Base-by-base conservation (phyloP, 306 rosid species). In the Cicer yamashitae region DNA sequence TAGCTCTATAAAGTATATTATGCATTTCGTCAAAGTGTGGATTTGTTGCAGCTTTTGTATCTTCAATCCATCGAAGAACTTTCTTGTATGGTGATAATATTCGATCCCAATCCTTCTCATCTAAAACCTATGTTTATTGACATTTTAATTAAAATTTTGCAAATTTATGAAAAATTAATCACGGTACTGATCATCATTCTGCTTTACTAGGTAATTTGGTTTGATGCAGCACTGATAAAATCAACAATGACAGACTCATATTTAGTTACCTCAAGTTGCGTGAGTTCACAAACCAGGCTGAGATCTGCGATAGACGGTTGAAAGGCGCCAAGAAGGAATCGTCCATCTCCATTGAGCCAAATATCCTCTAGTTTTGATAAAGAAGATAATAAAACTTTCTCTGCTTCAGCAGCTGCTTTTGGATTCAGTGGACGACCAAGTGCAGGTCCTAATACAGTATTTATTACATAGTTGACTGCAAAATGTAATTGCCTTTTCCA, bases 251-350 rank as follows among this genome's bases (percentile, higher is more conserved):
- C 2, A 2, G 38, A 75, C 30, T 47, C 34, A 67, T 52, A 59
- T 72, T 13, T 7, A 72, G 77, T 77, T 89, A 93, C 98, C 98
- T 93, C 93, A 39, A 90, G 91, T 83, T 93, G 91, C 92, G 71
- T 89, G 66, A 89, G 78, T 83, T 93, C 96, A 79, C 98, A 89
- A 77, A 88, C 96, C 82, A 88, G 57, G 81, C 97, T 89, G 75
- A 93, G 89, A 80, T 93, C 96, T 47, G 97, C 97, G 73, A 91
- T 85, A 62, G 96, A 89, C 8, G 97, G 96, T 80, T 81, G 89
- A 47, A 71, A 11, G 60, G 84, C 86, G 77, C 91, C 93, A 13
- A 89, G 81, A 82, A 93, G 82, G 82, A 89, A 93, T 40, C 15
- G 71, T 22, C 89, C 90, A 22, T 87, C 85, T 68, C 89, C 93